These are phyloP conservation scores for Fomitopsis pulvina DNA, from an alignment of 768 basidiomycete genomes.

Conservation along the genomic window DNA sequence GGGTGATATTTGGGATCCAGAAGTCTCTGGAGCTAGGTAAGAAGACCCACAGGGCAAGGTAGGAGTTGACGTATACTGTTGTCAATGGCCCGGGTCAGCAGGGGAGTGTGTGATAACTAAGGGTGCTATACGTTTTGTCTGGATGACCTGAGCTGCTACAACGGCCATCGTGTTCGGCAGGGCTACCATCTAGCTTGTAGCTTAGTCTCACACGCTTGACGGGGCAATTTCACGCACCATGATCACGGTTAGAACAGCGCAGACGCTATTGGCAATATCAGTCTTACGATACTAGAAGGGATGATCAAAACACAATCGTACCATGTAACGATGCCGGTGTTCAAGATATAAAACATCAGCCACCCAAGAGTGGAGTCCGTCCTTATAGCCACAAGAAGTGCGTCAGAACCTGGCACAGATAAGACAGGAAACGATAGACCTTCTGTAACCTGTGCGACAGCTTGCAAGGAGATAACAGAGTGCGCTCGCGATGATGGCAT, in stretches of 20 bases:
- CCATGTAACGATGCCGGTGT: slow-evolving; percentile 13
- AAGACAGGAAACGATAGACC: background rate
- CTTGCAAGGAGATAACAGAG: slow-evolving; percentile 14
- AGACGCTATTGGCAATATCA: slow-evolving; percentile 3
- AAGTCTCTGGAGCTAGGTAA: background rate
- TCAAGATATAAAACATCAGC: slow-evolving; percentile 14
- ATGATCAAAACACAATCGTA: background rate
- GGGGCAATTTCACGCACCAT: no score
- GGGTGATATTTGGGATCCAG: background rate
- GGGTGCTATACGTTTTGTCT: slow-evolving; percentile 9
- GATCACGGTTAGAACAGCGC: slow-evolving; percentile 5
- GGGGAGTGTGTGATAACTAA: background rate
- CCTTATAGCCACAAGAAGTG: background rate
- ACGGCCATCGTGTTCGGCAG: slow-evolving; percentile 10
- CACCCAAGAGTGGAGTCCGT: slow-evolving; percentile 7
- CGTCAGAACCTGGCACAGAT: background rate
- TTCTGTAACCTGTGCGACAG: slow-evolving; percentile 7
- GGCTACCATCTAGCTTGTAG: slow-evolving; percentile 8
- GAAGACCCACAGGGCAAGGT: slow-evolving; percentile 10
- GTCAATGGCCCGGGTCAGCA: background rate
- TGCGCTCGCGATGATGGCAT: slow-evolving; percentile 10
- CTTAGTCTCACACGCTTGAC: background rate
- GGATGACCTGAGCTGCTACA: slow-evolving; percentile 10
- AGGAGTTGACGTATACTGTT: slow-evolving; percentile 17
- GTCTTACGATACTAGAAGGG: background rate